Evolutionary conservation across 257 asterid species (phyloP).

Genomic region (Gardenia jasminoides): DNA sequence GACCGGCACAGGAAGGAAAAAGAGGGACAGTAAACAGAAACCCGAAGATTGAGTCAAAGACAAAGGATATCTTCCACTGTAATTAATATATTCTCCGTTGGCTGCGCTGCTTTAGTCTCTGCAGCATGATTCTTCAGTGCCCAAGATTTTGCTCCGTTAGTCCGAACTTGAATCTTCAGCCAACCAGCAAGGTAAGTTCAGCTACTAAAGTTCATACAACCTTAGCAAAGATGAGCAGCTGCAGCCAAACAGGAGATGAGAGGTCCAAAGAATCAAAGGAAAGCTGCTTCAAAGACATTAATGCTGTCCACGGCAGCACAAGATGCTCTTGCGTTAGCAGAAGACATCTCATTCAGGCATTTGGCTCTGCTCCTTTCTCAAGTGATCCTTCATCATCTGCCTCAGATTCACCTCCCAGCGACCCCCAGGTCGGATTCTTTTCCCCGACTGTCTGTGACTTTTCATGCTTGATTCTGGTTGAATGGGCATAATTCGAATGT

Average conservation of each 20-base stretch:
- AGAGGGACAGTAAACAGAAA: no score
- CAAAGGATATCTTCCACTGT: no score
- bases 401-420: conserved; percentile 35
- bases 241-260: conserved; percentile 14
- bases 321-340: conserved; percentile 51
- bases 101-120: no score
- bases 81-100: no score
- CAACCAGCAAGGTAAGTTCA: neutral
- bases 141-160: neutral
- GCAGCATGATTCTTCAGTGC: neutral
- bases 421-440: conserved; percentile 42
- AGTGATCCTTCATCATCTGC: conserved; percentile 47
- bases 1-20: no score
- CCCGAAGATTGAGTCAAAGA: no score
- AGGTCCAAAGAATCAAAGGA: conserved; percentile 17
- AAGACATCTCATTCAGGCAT: conserved; percentile 50
- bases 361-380: conserved; percentile 46
- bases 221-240: conserved; percentile 15
- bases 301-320: conserved; percentile 11
- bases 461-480: neutral
- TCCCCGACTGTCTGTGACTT: neutral
- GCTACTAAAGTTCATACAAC: neutral
- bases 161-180: neutral
- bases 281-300: conserved; percentile 14
- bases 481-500: neutral